Evolutionary conservation across 2,329 filamentous ascomycete genomes (phyloP), one percentile per base, ranked within the genome.

Genomic region (Ophiocordyceps sinensis): DNA sequence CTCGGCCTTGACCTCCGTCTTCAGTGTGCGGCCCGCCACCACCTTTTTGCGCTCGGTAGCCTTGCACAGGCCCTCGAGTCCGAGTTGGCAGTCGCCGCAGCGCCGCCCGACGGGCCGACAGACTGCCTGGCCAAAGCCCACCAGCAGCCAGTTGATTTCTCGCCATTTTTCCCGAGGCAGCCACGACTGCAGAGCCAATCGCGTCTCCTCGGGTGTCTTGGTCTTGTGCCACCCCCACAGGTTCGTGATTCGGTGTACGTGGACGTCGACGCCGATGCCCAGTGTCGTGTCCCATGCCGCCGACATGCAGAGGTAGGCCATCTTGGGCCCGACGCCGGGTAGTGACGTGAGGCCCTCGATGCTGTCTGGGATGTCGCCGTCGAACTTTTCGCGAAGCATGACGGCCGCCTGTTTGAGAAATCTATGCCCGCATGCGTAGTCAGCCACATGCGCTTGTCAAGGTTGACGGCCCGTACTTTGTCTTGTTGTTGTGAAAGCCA

Each of bases 401-500:
- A 71, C 63, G 4, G 86, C 86, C 1, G 82, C 70, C 43, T 77
- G 70, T 58, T 91, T 86, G 55, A 94, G 80, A 55, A 72, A 73
- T 45, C 66, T 70, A 19, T 19, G 4, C 19, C 19, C 3, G 4
- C 19, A 19, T 19, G 19, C 19, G 19, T 26, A 9, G 32, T 35
- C 32, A 35, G 12, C n/a, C 17, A 35, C 10, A 4, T 32, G 30
- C 5, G 30, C 12, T 12, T 32, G 30, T 11, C 30, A 4, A 2
- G 4, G 30, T 13, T 13, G 31, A 34, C 31, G n/a, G 23, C 7
- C 29, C 46, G 3, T 39, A 62, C 62, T 79, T 82, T 3, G 87
- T 91, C 65, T 95, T 95, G 62, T 87, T 88, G 55, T 94, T 94
- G 66, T 94, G 88, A 58, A 95, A 95, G 23, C 88, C 88, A 34